A percentile compares a stretch with the other conserved stretches of the same genome.
Conservation (phyloP, 306 rosid genomes). For the Adenanthera pavonina region DNA sequence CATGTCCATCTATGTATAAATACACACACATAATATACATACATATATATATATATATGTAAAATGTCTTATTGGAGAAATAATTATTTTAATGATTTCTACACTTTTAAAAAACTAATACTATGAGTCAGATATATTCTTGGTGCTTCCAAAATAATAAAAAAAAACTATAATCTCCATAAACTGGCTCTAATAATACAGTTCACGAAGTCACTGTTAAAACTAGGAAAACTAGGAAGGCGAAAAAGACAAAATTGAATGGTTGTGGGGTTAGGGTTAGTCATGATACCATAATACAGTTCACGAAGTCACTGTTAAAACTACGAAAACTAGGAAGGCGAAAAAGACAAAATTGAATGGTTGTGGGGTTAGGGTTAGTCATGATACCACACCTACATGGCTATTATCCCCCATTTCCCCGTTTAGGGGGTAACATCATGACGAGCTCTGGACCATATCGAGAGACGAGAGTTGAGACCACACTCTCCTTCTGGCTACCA, state of each 20-base stretch:
- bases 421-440: background rate
- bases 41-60: too few relatives aligned
- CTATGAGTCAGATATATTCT: too few relatives aligned
- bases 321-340: background rate
- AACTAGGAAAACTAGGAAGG: background rate
- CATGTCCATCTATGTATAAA: too few relatives aligned
- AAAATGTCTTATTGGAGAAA: too few relatives aligned
- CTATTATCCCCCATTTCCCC: background rate
- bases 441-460: background rate
- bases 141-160: too few relatives aligned
- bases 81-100: too few relatives aligned
- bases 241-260: background rate
- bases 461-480: conserved; percentile 11
- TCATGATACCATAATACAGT: background rate
- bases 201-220: background rate
- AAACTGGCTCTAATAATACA: background rate
- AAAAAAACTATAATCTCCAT: background rate
- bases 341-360: background rate
- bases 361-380: conserved; percentile 9
- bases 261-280: background rate
- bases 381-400: background rate
- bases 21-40: too few relatives aligned
- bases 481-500: conserved; percentile 4
- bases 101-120: too few relatives aligned
- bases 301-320: background rate